phyloP scores from a whole-genome alignment of 768 basidiomycete species.

The Lentinus brumalis region DNA sequence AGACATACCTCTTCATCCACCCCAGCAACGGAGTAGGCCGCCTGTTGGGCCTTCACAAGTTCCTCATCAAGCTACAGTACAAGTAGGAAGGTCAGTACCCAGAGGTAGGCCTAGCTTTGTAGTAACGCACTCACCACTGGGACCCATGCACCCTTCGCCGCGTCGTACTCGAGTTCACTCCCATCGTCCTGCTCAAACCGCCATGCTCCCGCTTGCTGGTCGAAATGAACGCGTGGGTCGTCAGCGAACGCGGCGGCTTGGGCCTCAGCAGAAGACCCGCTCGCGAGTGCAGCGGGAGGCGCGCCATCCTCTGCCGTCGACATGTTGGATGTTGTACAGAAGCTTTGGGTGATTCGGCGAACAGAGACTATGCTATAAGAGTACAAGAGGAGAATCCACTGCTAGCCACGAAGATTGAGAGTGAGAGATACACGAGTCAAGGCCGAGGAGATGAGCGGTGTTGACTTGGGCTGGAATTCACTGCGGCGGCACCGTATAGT shows the following conservation, averaged over 20 bases:
- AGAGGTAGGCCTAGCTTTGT: not conserved
- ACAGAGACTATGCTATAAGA: not conserved
- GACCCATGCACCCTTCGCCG: constrained; percentile 75
- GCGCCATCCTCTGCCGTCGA: constrained; percentile 11
- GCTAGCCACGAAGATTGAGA: too few relatives aligned
- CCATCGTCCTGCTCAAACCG: constrained; percentile 89
- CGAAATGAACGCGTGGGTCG: constrained; percentile 85
- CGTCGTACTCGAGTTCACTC: constrained; percentile 88
- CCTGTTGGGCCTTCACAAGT: constrained; percentile 85
- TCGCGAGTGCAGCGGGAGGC: constrained; percentile 39
- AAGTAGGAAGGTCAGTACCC: not conserved
- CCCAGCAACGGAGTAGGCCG: constrained; percentile 88
- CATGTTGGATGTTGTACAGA: not conserved
- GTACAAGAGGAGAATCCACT: not conserved
- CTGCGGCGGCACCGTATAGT: too few relatives aligned
- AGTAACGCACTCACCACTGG: constrained; percentile 64
- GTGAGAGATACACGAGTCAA: too few relatives aligned
- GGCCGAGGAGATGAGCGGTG: too few relatives aligned
- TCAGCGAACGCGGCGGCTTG: constrained; percentile 72
- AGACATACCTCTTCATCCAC: constrained; percentile 88
- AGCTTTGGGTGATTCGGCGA: too few relatives aligned
- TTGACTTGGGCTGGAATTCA: too few relatives aligned
- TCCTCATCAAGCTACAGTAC: constrained; percentile 67
- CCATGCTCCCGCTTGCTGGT: constrained; percentile 76
- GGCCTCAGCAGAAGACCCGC: constrained; percentile 52